Percentiles rank a stretch among this genome's conserved stretches.
Conservation (phyloP, 805 yeast species). For the Scheffersomyces amazonensis region DNA sequence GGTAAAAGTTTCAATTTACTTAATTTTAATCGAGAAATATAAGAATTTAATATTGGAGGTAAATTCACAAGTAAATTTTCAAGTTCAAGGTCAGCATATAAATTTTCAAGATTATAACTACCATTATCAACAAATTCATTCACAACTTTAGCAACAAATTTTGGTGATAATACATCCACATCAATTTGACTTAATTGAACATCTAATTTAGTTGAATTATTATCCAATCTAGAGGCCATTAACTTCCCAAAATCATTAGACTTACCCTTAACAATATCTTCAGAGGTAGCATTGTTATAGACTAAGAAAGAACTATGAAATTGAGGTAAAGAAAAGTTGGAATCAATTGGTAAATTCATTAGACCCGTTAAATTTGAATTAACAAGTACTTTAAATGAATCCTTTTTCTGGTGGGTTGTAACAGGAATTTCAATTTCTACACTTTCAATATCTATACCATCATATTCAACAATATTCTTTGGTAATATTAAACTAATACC, state of each 20-base stretch:
- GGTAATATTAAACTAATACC: conserved; percentile 14
- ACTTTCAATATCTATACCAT: neutral
- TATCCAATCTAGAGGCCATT: conserved; percentile 1
- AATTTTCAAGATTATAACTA: conserved; percentile 7
- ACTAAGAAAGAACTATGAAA: neutral
- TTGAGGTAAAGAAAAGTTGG: neutral
- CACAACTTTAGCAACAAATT: conserved; percentile 11
- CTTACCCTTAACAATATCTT: conserved; percentile 6
- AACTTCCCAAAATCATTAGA: conserved; percentile 6
- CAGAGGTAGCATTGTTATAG: neutral
- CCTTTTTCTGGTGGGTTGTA: neutral
- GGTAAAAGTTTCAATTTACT: neutral
- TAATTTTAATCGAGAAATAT: neutral
- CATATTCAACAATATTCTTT: neutral
- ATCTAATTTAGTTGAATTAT: conserved; percentile 1
- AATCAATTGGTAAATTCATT: neutral
- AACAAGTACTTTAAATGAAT: neutral
- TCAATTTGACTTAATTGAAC: conserved; percentile 7
- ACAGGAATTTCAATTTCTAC: neutral
- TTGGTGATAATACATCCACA: conserved; percentile 9
- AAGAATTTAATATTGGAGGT: neutral
- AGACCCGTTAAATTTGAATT: conserved; percentile 1
- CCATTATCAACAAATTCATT: conserved; percentile 9
- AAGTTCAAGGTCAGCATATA: neutral
- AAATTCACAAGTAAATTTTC: neutral